A percentile compares a stretch with the other conserved stretches of the same genome.
phyloP scores from a whole-genome alignment of 2,329 filamentous ascomycete species.

The Paecilomyces formosus region DNA sequence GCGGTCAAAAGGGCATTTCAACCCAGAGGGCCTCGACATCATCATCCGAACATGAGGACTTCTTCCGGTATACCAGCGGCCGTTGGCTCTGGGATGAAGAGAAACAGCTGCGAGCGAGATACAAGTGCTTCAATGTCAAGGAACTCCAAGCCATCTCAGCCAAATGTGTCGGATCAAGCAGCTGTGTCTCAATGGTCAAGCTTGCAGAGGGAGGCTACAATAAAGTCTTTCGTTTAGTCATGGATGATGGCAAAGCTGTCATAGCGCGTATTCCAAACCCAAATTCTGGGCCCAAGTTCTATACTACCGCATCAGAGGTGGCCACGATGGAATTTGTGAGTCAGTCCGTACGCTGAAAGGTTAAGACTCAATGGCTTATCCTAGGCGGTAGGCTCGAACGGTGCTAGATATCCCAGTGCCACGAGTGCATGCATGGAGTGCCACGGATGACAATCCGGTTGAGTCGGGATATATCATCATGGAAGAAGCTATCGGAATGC shows the following conservation, averaged over 20 bases:
- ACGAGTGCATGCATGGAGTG: not conserved
- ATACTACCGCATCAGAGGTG: slow-evolving; percentile 9
- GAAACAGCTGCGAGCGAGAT: slow-evolving; percentile 23
- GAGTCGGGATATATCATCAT: not conserved
- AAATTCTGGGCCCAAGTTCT: slow-evolving; percentile 4
- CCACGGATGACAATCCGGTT: not conserved
- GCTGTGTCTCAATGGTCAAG: slow-evolving; percentile 29
- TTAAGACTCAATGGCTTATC: not conserved
- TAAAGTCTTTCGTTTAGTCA: slow-evolving; percentile 24
- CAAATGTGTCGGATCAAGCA: slow-evolving; percentile 8
- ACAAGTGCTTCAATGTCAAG: slow-evolving; percentile 25
- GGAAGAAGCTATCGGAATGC: not conserved
- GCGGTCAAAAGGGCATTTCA: not conserved
- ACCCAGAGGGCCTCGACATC: not conserved
- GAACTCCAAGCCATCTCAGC: not conserved
- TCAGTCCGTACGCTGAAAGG: not conserved
- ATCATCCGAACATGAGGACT: slow-evolving; percentile 9
- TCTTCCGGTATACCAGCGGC: slow-evolving; percentile 25
- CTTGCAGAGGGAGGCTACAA: slow-evolving; percentile 31
- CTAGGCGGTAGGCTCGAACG: not conserved
- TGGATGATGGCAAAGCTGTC: slow-evolving; percentile 15
- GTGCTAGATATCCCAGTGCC: not conserved
- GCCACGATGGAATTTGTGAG: slow-evolving; percentile 12
- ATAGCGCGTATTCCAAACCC: slow-evolving; percentile 10
- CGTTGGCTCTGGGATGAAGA: slow-evolving; percentile 31